Evolutionary conservation across 176 grass and related monocot genomes (phyloP), one percentile per base, ranked within the genome.

Genomic region (Hordeum marinum): DNA sequence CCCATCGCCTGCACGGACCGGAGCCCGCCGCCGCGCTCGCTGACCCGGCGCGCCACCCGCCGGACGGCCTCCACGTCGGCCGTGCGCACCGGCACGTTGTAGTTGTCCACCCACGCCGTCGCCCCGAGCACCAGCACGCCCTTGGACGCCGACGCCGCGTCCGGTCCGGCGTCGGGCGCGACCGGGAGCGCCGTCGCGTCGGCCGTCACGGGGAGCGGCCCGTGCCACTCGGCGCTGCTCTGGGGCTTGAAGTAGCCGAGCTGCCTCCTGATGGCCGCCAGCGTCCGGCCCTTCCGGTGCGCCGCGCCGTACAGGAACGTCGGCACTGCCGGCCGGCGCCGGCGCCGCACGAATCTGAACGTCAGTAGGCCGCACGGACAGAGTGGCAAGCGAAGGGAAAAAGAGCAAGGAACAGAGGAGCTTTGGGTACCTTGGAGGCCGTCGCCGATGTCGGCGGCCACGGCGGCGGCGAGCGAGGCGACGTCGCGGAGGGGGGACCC

Each of bases 221-320:
- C 87, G 11, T n/a, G 57, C 96, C 91, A 95, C 45, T 87, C 85
- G 24, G 79, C 62, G 32, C 67, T 40, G 45, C 83, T 83, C 17
- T 86, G 54, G 15, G 95, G 83, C 66, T 39, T 88, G 93, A 95
- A 98, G 87, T 98, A 98, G 68, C 83, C 89, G 3, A 98, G 87
- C 40, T 95, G 89, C 75, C 92, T 83, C 77, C 93, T 89, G 80
- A 94, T 75, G 27, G 82, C 68, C 65, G 89, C 95, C 24, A 98
- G 85, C 6, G 77, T 88, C 31, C 91, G 87, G 11, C 93, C 91
- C n/a, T 87, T 87, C 10, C 81, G 9, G 71, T 95, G 87, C 37
- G 89, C 93, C 43, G 83, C 93, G 60, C 93, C 95, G 50, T 92
- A 98, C 2, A 98, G 76, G 68, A 80, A 98, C 2, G 88, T 88